These are phyloP conservation scores for Neoboletus magnificus DNA, from an alignment of 768 basidiomycete genomes.

Conservation along the genomic window DNA sequence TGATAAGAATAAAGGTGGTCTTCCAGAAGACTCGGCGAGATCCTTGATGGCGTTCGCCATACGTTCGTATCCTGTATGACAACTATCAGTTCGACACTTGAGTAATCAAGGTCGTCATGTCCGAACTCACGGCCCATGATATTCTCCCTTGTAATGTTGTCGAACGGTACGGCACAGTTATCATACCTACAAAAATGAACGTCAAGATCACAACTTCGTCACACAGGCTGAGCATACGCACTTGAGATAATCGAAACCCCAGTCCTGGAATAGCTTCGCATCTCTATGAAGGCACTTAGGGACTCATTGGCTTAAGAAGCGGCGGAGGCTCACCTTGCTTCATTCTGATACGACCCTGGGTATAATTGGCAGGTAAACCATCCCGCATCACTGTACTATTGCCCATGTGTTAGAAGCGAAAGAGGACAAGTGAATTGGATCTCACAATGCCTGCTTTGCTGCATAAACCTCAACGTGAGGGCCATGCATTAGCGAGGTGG, in stretches of 20 bases:
- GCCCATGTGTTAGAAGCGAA: conserved; percentile 1
- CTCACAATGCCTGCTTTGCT: conserved; percentile 64
- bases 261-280: conserved; percentile 54
- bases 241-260: conserved; percentile 69
- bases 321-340: conserved; percentile 43
- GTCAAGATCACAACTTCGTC: neutral
- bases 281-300: conserved; percentile 39
- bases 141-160: conserved; percentile 52
- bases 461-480: neutral
- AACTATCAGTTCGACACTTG: neutral
- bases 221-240: conserved; percentile 24
- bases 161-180: conserved; percentile 61
- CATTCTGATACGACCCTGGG: conserved; percentile 64
- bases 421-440: neutral
- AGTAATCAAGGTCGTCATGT: neutral
- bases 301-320: neutral
- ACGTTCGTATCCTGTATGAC: conserved; percentile 49
- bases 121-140: conserved; percentile 48
- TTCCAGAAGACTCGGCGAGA: conserved; percentile 45
- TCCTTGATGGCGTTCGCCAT: conserved; percentile 59
- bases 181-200: conserved; percentile 43
- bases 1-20: conserved; percentile 55
- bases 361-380: conserved; percentile 67
- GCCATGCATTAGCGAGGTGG: neutral
- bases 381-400: conserved; percentile 62